phyloP scores from a whole-genome alignment of 345 rosid genomes.

The Camelina laxa region DNA sequence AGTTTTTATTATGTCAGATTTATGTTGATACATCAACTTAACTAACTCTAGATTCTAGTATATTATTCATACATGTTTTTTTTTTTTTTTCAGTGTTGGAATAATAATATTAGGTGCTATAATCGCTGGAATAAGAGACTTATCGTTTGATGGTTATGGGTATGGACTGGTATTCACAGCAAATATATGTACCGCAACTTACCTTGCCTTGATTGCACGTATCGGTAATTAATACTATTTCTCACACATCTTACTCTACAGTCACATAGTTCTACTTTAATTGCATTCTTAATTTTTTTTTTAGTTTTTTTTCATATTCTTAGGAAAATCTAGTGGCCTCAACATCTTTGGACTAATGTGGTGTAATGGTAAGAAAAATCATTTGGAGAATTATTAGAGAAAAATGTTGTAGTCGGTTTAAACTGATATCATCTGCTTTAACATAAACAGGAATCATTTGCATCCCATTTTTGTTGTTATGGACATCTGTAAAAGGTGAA shows the following conservation, averaged over 20 bases:
- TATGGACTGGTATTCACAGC: slow-evolving; percentile 72
- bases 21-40: no score
- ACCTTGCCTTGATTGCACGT: slow-evolving; percentile 71
- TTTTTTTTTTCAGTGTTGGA: slow-evolving; percentile 57
- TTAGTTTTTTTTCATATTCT: background rate
- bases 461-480: slow-evolving; percentile 44
- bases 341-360: slow-evolving; percentile 38
- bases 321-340: slow-evolving; percentile 33
- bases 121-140: slow-evolving; percentile 76
- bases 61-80: no score
- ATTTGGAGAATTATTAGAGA: background rate
- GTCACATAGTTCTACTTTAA: background rate
- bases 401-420: background rate
- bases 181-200: slow-evolving; percentile 70
- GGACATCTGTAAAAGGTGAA: slow-evolving; percentile 69
- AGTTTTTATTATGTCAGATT: no score
- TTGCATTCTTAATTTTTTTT: background rate
- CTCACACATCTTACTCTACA: background rate
- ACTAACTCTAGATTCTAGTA: no score
- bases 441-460: slow-evolving; percentile 28
- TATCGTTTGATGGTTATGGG: slow-evolving; percentile 75
- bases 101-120: slow-evolving; percentile 65
- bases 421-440: background rate
- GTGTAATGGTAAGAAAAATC: slow-evolving; percentile 29
- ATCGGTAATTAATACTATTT: slow-evolving; percentile 40